Evolutionary conservation across 176 grass and related monocot species (phyloP).

Genomic region (Alloteropsis semialata): DNA sequence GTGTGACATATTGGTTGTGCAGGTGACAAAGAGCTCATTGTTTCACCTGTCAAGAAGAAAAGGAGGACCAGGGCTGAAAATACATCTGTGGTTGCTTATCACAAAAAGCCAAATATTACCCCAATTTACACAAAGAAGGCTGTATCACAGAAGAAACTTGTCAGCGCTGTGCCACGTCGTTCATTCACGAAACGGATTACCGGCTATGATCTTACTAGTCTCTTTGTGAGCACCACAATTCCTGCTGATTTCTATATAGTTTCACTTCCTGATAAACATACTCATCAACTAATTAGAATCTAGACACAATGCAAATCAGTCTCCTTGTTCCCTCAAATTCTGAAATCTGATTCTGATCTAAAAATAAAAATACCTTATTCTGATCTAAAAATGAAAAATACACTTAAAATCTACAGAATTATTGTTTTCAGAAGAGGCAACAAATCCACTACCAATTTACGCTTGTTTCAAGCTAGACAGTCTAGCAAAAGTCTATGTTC

Average conservation of each 20-base stretch:
- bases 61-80: neutral
- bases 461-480: neutral
- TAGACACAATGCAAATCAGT: neutral
- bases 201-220: neutral
- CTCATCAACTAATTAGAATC: neutral
- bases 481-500: neutral
- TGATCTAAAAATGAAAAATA: neutral
- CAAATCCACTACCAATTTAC: neutral
- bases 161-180: neutral
- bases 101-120: neutral
- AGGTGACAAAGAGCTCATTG: neutral
- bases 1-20: neutral
- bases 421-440: neutral
- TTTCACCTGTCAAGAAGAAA: constrained; percentile 5
- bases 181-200: constrained; percentile 23
- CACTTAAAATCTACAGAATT: neutral
- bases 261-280: neutral
- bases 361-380: too few species aligned
- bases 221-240: neutral
- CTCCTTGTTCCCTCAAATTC: neutral
- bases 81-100: neutral
- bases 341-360: too few species aligned
- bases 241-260: neutral
- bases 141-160: neutral
- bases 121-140: neutral